These are phyloP conservation scores for Myrica gale DNA, from an alignment of 306 rosid species.

Conservation along the genomic window DNA sequence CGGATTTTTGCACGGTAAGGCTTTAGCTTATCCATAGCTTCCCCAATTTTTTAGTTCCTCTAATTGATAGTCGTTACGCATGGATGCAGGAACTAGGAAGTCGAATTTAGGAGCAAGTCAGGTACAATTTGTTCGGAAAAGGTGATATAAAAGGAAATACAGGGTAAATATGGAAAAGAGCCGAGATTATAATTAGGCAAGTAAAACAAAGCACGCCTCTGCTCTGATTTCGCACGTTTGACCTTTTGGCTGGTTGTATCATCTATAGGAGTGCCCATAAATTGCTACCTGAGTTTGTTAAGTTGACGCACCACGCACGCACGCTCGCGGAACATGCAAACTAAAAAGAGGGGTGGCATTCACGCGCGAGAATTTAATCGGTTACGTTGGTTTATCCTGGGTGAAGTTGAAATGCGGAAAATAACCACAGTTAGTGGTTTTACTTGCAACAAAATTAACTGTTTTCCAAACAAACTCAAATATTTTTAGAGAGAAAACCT, in stretches of 20 bases:
- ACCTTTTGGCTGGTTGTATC: slow-evolving; percentile 26
- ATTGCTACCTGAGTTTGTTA: slow-evolving; percentile 40
- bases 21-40: slow-evolving; percentile 7
- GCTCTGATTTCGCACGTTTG: slow-evolving; percentile 39
- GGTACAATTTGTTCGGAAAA: background rate
- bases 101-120: background rate
- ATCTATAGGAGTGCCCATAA: slow-evolving; percentile 21
- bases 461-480: slow-evolving; percentile 17
- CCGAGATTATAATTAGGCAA: background rate
- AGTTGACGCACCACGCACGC: background rate
- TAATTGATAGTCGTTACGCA: too few relatives aligned
- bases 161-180: background rate
- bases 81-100: background rate
- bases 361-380: slow-evolving; percentile 1
- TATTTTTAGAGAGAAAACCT: slow-evolving; percentile 19
- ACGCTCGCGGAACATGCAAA: background rate
- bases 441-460: slow-evolving; percentile 34
- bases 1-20: slow-evolving; percentile 25
- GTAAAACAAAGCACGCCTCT: slow-evolving; percentile 24
- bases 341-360: too few relatives aligned
- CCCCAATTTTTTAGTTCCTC: too few relatives aligned
- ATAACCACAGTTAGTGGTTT: slow-evolving; percentile 33
- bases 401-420: background rate
- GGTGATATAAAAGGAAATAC: background rate
- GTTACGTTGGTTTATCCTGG: background rate